Evolutionary conservation across 164 flowering plant genomes (phyloP).

Genomic region (Vitis rotundifolia): DNA sequence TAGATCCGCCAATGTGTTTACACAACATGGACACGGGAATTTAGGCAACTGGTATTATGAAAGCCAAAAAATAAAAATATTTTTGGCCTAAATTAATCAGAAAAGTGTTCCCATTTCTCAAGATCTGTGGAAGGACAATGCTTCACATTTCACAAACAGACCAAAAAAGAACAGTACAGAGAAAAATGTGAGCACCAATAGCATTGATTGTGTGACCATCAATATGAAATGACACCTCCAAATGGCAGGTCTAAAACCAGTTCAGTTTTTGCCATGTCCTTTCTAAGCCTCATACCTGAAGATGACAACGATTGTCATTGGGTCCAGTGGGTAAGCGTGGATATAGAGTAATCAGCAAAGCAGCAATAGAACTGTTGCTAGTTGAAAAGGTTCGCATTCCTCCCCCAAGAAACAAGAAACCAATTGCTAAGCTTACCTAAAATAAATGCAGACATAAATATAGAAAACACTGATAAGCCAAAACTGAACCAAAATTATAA

Average conservation of each 20-base stretch:
- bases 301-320: constrained; percentile 97
- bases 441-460: not conserved
- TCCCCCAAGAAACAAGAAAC: constrained; percentile 98
- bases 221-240: not conserved
- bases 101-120: not conserved
- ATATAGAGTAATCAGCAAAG: constrained; percentile 79
- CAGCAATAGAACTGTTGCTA: constrained; percentile 77
- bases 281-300: constrained; percentile 57
- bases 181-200: not conserved
- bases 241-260: not conserved
- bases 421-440: constrained; percentile 89
- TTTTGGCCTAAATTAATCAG: too few relatives aligned
- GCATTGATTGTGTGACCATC: not conserved
- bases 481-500: not conserved
- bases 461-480: not conserved
- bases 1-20: too few relatives aligned
- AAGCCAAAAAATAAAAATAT: not conserved
- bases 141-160: not conserved
- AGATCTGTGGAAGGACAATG: not conserved
- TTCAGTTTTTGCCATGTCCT: not conserved
- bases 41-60: not conserved
- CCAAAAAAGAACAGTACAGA: not conserved
- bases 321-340: constrained; percentile 98
- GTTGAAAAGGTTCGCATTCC: constrained; percentile 92
- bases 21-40: too few relatives aligned